Conservation (phyloP, 352 stramenopile genomes). For the Peronospora destructor region DNA sequence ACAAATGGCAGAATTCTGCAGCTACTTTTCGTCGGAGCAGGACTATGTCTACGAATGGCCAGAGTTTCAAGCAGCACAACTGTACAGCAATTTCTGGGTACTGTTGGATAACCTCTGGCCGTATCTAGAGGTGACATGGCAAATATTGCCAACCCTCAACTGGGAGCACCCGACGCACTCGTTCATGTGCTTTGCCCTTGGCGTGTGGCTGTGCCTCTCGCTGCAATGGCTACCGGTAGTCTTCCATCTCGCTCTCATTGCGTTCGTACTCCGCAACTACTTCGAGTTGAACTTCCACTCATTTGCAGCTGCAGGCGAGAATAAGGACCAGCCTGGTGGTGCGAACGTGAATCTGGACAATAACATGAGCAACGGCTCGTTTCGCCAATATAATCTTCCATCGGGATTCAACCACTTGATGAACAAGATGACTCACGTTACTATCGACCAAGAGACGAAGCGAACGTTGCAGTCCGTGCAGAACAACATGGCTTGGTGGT, state of each 20-base stretch:
- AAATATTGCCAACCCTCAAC: conserved; percentile 76
- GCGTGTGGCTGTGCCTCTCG: conserved; percentile 77
- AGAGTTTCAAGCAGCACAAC: conserved; percentile 68
- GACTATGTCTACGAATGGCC: conserved; percentile 73
- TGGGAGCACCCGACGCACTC: conserved; percentile 81
- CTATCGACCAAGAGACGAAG: conserved; percentile 77
- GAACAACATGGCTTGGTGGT: conserved; percentile 88
- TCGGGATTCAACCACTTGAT: conserved; percentile 82
- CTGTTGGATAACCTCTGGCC: conserved; percentile 78
- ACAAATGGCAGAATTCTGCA: conserved; percentile 76
- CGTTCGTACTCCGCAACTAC: conserved; percentile 77
- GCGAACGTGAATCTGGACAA: conserved; percentile 18
- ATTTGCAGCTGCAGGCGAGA: conserved; percentile 45
- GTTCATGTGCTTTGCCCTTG: conserved; percentile 80
- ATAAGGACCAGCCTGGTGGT: conserved; percentile 31
- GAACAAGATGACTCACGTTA: conserved; percentile 88
- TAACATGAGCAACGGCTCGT: conserved; percentile 41
- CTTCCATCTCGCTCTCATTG: conserved; percentile 71
- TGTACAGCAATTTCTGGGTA: conserved; percentile 87
- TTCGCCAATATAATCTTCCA: conserved; percentile 74
- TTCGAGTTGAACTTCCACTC: conserved; percentile 81
- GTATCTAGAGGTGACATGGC: conserved; percentile 79
- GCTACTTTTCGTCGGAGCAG: conserved; percentile 70
- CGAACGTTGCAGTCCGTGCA: conserved; percentile 78
- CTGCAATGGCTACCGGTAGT: conserved; percentile 78